Evolutionary conservation across 2,329 filamentous ascomycete species (phyloP), one percentile per base, ranked within the genome.

Genomic region (Alternaria consortialis): DNA sequence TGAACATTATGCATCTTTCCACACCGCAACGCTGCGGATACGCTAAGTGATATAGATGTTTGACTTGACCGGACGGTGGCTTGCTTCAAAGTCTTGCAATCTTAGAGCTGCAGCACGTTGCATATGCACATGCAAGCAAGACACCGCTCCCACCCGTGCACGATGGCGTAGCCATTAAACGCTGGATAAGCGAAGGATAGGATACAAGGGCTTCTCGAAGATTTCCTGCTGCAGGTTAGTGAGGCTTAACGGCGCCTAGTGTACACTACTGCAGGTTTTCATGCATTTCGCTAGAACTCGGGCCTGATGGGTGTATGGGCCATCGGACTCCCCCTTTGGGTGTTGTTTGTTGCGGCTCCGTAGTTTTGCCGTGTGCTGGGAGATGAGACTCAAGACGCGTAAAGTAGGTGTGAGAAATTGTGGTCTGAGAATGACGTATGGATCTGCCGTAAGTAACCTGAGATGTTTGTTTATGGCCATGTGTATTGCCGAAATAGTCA

Each of bases 201-300:
- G 43, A 31, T 48, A 25, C 17, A 36, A 25, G 32, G 17, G 34
- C 25, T 60, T 60, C 58, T 56, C 53, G 58, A 57, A 57, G 32
- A 36, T 53, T 60, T 31, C 58, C 53, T 27, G 46, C 53, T 27
- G 34, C 47, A 47, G 47, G 32, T 36, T 60, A 57, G 58, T 57
- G 58, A 52, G 53, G 53, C 58, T 56, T 57, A 60, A 60, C 58
- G 58, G 58, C 53, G 53, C 37, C 53, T 60, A 60, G 53, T n/a
- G 32, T 40, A 27, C 27, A 36, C 58, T 60, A 60, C 58, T 60
- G 58, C 58, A 60, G 53, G 58, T 31, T 57, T 36, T 53, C 54
- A 52, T 60, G 53, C 58, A 57, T 60, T 20, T 32, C 53, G 40
- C 36, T 60, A 60, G 57, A 29, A 44, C 13, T 25, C 53, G 53